phyloP scores from a whole-genome alignment of 176 grass and related monocot species.

The Avena insularis region DNA sequence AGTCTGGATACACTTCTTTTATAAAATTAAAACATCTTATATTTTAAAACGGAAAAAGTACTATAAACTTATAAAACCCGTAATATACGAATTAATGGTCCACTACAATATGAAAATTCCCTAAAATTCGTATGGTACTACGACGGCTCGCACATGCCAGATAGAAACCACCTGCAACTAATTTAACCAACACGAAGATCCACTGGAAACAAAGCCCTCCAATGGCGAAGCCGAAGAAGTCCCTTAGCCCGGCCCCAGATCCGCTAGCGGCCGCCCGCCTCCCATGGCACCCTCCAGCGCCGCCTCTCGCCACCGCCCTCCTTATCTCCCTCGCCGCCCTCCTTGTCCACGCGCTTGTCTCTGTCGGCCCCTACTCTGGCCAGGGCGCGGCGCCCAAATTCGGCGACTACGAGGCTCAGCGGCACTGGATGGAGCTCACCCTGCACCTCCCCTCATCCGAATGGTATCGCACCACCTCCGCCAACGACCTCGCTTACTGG shows the following conservation, averaged over 20 bases:
- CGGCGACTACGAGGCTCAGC: conserved; percentile 98
- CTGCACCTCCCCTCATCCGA: conserved; percentile 69
- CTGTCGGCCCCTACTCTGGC: conserved; percentile 85
- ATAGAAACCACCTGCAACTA: neutral
- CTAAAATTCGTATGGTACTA: neutral
- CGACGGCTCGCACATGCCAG: neutral
- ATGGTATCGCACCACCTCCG: conserved; percentile 90
- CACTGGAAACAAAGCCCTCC: neutral
- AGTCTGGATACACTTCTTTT: no score
- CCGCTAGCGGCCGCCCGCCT: conserved; percentile 6
- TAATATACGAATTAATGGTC: no score
- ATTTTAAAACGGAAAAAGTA: no score
- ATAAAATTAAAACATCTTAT: no score
- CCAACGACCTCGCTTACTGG: conserved; percentile 88
- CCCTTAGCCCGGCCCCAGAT: conserved; percentile 1
- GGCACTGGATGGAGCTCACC: conserved; percentile 99
- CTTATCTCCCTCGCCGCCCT: conserved; percentile 70
- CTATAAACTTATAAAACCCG: no score
- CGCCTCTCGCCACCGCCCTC: conserved; percentile 45
- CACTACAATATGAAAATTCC: neutral
- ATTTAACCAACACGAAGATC: conserved; percentile 26
- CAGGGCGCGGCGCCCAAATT: conserved; percentile 71
- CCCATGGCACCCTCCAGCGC: conserved; percentile 47
- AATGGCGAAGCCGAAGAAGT: conserved; percentile 66
- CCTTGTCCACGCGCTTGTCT: conserved; percentile 80